A percentile compares a stretch with the other conserved stretches of the same genome.
Evolutionary conservation across 2,329 filamentous ascomycete species (phyloP).

Genomic region (Annulohypoxylon truncatum): DNA sequence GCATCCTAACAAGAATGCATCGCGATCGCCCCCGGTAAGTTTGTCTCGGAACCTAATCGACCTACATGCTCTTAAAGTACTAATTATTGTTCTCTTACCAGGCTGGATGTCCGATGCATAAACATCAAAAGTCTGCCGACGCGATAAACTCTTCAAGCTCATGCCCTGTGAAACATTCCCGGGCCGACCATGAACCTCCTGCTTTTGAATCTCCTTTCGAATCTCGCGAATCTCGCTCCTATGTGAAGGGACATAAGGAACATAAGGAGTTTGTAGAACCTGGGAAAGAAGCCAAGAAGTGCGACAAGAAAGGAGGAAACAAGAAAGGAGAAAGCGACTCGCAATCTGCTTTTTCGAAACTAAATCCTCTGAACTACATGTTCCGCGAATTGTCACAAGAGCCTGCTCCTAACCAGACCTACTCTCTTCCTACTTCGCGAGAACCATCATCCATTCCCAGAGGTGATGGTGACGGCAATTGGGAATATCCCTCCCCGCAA

Average conservation of each 20-base stretch:
- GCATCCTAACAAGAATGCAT: constrained; percentile 44
- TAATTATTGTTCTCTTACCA: constrained; percentile 46
- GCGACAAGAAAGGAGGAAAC: constrained; percentile 4
- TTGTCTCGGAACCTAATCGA: not conserved
- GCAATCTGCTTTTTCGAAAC: constrained; percentile 64
- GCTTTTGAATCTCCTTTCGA: constrained; percentile 60
- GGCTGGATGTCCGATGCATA: constrained; percentile 69
- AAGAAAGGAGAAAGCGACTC: constrained; percentile 44
- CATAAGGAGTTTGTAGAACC: constrained; percentile 1
- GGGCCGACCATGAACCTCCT: constrained; percentile 43
- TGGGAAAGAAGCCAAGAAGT: constrained; percentile 38
- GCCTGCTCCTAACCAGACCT: constrained; percentile 76
- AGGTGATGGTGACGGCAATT: constrained; percentile 80
- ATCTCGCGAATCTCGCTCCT: constrained; percentile 48
- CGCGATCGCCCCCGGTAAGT: constrained; percentile 56
- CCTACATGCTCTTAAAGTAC: not conserved
- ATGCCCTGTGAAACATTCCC: constrained; percentile 50
- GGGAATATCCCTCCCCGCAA: constrained; percentile 98
- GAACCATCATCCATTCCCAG: constrained; percentile 93
- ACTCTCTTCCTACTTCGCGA: constrained; percentile 80
- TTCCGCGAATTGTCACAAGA: constrained; percentile 86
- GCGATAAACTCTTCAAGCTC: constrained; percentile 53
- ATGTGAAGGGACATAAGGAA: constrained; percentile 43
- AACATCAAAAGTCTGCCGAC: constrained; percentile 59
- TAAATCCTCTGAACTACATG: constrained; percentile 92